Percentiles rank a stretch among this genome's conserved stretches.
Evolutionary conservation across 768 basidiomycete species (phyloP).

Genomic region (Boletellus ananas): DNA sequence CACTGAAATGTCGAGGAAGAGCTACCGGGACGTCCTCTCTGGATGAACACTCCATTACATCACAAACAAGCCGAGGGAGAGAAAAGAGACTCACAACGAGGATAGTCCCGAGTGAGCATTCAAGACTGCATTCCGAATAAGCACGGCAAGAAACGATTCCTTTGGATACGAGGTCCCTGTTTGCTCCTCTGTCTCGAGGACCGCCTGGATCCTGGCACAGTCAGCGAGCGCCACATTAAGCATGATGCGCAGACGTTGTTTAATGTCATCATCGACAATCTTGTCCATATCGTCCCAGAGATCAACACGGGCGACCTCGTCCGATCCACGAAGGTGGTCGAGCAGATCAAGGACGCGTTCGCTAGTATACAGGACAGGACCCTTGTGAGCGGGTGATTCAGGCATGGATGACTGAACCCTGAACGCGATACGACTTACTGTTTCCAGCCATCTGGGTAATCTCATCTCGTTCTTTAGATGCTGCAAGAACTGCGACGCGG

Average conservation of each 20-base stretch:
- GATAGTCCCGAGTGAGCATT: not conserved
- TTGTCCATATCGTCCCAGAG: not conserved
- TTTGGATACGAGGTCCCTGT: not conserved
- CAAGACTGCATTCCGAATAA: constrained; percentile 1
- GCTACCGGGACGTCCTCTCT: constrained; percentile 6
- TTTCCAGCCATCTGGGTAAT: constrained; percentile 3
- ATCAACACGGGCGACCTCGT: not conserved
- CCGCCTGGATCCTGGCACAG: constrained; percentile 6
- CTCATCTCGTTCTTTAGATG: not conserved
- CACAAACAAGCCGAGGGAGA: not conserved
- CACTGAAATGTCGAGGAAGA: constrained; percentile 7
- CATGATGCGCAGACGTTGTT: not conserved
- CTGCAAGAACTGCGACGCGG: not conserved
- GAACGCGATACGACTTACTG: not conserved
- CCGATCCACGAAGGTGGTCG: not conserved
- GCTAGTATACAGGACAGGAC: not conserved
- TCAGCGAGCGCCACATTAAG: constrained; percentile 2
- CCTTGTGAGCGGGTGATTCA: not conserved
- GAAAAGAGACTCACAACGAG: not conserved
- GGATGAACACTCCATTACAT: not conserved
- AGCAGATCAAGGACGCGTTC: not conserved
- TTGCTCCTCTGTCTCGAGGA: not conserved
- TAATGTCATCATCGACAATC: not conserved
- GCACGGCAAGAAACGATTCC: constrained; percentile 1
- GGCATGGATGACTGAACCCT: too few relatives aligned